Conservation (phyloP, 805 yeast species). For the Candida railenensis region DNA sequence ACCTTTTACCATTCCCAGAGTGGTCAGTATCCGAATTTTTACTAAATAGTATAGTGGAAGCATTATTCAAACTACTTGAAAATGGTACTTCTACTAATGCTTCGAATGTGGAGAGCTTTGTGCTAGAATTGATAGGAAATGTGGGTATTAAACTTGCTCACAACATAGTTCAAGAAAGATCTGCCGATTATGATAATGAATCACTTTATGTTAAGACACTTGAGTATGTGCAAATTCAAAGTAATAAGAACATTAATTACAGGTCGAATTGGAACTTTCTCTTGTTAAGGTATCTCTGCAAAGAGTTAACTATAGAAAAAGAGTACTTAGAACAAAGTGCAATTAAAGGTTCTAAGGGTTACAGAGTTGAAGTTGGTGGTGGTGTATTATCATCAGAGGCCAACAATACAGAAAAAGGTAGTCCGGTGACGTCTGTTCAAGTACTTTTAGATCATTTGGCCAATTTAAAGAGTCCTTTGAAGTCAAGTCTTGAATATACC, state of each 20-base stretch:
- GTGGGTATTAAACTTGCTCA: slow-evolving; percentile 51
- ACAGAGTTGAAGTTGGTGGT: too few species aligned
- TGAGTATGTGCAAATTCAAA: slow-evolving; percentile 15
- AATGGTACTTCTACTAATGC: slow-evolving; percentile 33
- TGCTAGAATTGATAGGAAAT: slow-evolving; percentile 60
- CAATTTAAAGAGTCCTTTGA: slow-evolving; percentile 9
- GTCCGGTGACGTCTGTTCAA: not conserved
- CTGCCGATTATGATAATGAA: slow-evolving; percentile 5
- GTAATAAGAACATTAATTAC: slow-evolving; percentile 9
- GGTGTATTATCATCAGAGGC: not conserved
- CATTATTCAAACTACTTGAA: slow-evolving; percentile 39
- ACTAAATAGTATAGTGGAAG: slow-evolving; percentile 43
- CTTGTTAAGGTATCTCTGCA: slow-evolving; percentile 11
- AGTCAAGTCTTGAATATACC: slow-evolving; percentile 9
- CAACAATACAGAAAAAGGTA: not conserved
- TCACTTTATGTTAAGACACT: slow-evolving; percentile 2
- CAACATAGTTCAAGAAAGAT: slow-evolving; percentile 7
- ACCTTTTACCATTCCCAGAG: slow-evolving; percentile 51
- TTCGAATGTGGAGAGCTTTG: slow-evolving; percentile 42
- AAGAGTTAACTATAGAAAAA: not conserved
- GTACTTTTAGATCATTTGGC: slow-evolving; percentile 8
- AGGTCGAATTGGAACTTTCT: slow-evolving; percentile 13
- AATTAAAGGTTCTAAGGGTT: not conserved
- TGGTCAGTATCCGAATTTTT: slow-evolving; percentile 61
- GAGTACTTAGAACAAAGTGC: not conserved